Evolutionary conservation across 2,329 filamentous ascomycete genomes (phyloP), one percentile per base, ranked within the genome.

Genomic region (Fusarium secorum): DNA sequence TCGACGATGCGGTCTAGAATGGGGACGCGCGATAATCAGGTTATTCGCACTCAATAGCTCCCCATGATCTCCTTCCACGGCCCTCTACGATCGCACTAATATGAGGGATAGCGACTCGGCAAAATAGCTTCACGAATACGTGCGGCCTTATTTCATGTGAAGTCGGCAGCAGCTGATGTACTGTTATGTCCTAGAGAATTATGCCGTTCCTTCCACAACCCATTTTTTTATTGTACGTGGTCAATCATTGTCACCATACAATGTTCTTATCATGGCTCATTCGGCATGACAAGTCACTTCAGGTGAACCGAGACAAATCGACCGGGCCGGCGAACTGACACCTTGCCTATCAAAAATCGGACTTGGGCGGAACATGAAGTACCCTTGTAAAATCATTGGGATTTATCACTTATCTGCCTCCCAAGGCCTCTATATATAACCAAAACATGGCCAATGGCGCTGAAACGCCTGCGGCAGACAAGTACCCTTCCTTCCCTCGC

Each of bases 1-100:
- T 69, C 45, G 45, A 39, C 53, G 24, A 58, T 64, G 46, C 46
- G 64, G 59, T 69, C 72, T 67, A 61, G 41, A 64, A 68, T 54
- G 58, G 57, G 45, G 65, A 68, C 68, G 39, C 51, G 45, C 58
- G 46, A 71, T 64, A 35, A 71, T 56, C 63, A 58, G 33, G 55
- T 61, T 72, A 58, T 73, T 44, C 35, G 42, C 38, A 32, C 52
- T 48, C 35, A n/a, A 48, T 41, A 54, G 32, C 70, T 70, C 65
- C 53, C 61, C 46, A 72, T 53, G 46, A 56, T 69, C 52, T 38
- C 41, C 49, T 26, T 49, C 46, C 49, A 41, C 39, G 35, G 32
- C 33, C 56, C 61, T 44, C 59, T 42, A 54, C 15, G 39, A 60
- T 64, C 30, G 33, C 24, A 46, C 32, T 24, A 55, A 45, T 18